Evolutionary conservation across 1,139 yeast genomes (phyloP).

Genomic region (Saccharomyces hybrid): DNA sequence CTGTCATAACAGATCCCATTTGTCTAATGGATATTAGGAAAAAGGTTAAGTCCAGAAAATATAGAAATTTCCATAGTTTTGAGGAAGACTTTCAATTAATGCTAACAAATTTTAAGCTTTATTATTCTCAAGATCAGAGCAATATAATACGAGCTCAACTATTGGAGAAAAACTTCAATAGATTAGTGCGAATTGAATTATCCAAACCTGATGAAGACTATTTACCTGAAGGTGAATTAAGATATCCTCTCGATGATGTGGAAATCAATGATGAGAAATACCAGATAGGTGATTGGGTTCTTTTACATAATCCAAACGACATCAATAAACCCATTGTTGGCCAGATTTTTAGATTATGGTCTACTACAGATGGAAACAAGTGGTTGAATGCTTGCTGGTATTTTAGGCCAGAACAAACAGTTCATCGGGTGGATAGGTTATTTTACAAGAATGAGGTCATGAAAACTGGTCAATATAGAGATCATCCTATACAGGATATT

Average conservation of each 20-base stretch:
- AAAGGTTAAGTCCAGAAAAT: conserved; percentile 79
- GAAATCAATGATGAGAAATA: conserved; percentile 65
- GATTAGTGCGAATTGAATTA: conserved; percentile 60
- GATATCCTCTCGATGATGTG: conserved; percentile 71
- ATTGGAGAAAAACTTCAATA: conserved; percentile 56
- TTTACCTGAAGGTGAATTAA: conserved; percentile 58
- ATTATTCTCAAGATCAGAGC: conserved; percentile 50
- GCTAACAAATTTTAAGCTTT: conserved; percentile 66
- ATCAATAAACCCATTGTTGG: conserved; percentile 85
- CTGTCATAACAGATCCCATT: conserved; percentile 60
- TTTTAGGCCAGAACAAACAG: conserved; percentile 94
- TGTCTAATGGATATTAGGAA: conserved; percentile 75
- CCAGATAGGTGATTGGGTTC: conserved; percentile 92
- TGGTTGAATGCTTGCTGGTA: conserved; percentile 97
- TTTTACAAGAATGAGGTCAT: conserved; percentile 92
- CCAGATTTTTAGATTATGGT: conserved; percentile 90
- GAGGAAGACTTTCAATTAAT: conserved; percentile 68
- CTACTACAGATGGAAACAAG: conserved; percentile 65
- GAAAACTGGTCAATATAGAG: conserved; percentile 94
- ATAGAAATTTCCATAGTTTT: conserved; percentile 66
- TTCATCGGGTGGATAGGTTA: conserved; percentile 80
- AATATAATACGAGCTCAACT: conserved; percentile 50
- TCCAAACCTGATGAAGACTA: conserved; percentile 75
- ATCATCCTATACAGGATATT: conserved; percentile 79
- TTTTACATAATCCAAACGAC: conserved; percentile 78